phyloP scores from a whole-genome alignment of 225 moss, liverwort and hornwort species.

The Pseudoscleropodium purum region DNA sequence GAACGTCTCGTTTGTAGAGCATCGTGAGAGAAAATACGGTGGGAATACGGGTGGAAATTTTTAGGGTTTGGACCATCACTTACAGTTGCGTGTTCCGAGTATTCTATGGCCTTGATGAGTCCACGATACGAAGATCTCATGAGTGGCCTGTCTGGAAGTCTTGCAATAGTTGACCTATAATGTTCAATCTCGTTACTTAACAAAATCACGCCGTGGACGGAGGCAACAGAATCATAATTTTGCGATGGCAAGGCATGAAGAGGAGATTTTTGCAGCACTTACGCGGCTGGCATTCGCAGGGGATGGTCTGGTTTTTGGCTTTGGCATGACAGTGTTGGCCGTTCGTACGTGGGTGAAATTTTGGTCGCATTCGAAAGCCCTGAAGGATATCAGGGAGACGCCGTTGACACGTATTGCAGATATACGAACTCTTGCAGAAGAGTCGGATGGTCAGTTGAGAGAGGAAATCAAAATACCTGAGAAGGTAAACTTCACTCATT shows the following conservation, averaged over 20 bases:
- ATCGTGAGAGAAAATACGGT: neutral
- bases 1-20: neutral
- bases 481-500: conserved; percentile 14
- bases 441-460: conserved; percentile 10
- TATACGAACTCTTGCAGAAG: conserved; percentile 65
- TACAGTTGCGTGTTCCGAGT: neutral
- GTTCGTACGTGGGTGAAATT: conserved; percentile 89
- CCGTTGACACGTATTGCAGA: conserved; percentile 75
- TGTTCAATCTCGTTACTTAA: neutral
- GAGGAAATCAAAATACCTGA: conserved; percentile 13
- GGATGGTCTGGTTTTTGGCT: conserved; percentile 78
- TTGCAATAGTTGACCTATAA: neutral
- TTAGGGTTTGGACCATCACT: neutral
- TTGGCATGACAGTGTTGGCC: conserved; percentile 84
- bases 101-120: neutral
- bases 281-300: conserved; percentile 85
- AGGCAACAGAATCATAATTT: neutral
- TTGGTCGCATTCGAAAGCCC: conserved; percentile 71
- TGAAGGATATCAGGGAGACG: conserved; percentile 81
- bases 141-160: neutral
- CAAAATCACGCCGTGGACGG: neutral
- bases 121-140: neutral
- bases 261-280: conserved; percentile 78
- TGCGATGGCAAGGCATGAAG: conserved; percentile 75
- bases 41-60: neutral